Conservation (phyloP, 2,329 filamentous ascomycete species). For the Pseudogymnoascus sp. region DNA sequence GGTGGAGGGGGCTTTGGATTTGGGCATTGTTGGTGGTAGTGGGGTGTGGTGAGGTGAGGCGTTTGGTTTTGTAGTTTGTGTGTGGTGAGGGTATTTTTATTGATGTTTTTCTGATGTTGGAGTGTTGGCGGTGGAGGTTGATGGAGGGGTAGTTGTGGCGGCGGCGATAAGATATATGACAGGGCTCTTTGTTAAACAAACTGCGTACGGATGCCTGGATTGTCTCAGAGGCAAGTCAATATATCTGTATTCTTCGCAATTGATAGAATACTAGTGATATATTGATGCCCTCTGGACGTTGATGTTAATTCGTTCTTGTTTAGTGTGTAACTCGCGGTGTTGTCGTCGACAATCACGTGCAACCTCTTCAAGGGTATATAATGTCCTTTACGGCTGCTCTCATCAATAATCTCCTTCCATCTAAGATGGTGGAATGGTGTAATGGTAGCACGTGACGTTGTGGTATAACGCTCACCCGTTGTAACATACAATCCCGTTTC, state of each 20-base stretch:
- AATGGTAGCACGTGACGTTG: conserved; percentile 16
- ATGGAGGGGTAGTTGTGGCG: neutral
- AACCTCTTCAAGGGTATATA: neutral
- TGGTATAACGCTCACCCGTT: conserved; percentile 18
- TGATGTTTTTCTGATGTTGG: neutral
- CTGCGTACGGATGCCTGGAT: neutral
- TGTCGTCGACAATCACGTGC: neutral
- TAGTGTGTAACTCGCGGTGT: neutral
- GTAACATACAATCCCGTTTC: conserved; percentile 23
- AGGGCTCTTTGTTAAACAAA: neutral
- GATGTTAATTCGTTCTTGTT: neutral
- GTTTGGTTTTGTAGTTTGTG: neutral
- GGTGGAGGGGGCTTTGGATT: neutral
- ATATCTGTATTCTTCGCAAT: neutral
- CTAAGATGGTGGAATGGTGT: conserved; percentile 7
- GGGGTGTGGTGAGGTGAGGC: neutral
- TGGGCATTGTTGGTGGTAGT: neutral
- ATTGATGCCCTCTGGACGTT: neutral
- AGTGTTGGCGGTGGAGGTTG: neutral
- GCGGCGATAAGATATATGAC: neutral
- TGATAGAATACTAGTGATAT: neutral
- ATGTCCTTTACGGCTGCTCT: neutral
- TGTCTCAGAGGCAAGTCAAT: neutral
- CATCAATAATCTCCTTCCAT: conserved; percentile 9
- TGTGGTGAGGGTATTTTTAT: neutral